Percentiles rank a stretch among this genome's conserved stretches.
These are phyloP conservation scores for Takakia lepidozioides DNA, from an alignment of 225 moss, liverwort and hornwort species.

Conservation along the genomic window DNA sequence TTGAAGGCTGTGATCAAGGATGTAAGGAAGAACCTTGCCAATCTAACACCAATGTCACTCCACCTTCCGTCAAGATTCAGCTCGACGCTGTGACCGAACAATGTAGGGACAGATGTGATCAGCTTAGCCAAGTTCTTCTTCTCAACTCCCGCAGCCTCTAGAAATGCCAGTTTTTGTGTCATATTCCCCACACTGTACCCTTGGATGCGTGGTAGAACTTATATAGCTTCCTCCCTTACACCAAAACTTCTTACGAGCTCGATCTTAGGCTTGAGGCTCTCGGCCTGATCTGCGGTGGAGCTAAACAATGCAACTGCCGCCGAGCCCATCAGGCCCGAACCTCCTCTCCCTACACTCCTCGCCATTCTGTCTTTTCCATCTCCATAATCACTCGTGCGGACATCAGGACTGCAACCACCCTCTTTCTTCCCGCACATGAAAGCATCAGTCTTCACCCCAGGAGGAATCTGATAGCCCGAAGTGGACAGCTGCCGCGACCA, in stretches of 20 bases:
- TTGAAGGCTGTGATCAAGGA: constrained; percentile 31
- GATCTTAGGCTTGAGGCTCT: constrained; percentile 3
- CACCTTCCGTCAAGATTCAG: constrained; percentile 17
- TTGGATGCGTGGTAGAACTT: constrained; percentile 3
- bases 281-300: constrained; percentile 3
- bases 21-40: constrained; percentile 27
- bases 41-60: constrained; percentile 32
- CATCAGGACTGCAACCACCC: no score
- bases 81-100: constrained; percentile 11
- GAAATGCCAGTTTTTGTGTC: constrained; percentile 3
- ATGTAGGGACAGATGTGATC: constrained; percentile 8
- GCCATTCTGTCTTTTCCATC: no score
- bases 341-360: no score
- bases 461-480: no score
- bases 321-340: no score
- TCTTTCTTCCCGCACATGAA: no score
- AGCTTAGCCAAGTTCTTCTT: constrained; percentile 26
- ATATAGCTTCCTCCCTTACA: constrained; percentile 7
- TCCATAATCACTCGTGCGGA: no score
- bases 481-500: no score
- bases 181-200: constrained; percentile 6
- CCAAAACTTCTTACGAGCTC: constrained; percentile 4
- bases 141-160: constrained; percentile 19
- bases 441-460: no score
- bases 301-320: constrained; percentile 3